A percentile compares a stretch with the other conserved stretches of the same genome.
Conservation (phyloP, 2,329 filamentous ascomycete genomes). For the Calonectria pseudoturangicola region DNA sequence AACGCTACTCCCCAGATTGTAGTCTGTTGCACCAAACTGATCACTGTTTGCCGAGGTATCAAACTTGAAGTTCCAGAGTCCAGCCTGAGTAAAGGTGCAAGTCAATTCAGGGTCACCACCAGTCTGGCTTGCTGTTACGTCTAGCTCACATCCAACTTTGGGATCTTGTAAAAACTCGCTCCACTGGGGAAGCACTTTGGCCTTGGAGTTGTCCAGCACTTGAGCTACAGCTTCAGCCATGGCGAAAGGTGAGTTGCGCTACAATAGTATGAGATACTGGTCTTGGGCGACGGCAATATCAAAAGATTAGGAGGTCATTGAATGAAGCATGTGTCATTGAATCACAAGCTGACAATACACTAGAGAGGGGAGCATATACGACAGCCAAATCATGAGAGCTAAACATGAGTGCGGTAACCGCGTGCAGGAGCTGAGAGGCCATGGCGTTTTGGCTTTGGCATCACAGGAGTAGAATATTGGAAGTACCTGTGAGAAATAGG, state of each 20-base stretch:
- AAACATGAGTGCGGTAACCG: neutral
- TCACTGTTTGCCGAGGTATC: neutral
- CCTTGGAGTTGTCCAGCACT: neutral
- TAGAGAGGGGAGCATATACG: neutral
- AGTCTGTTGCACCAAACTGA: neutral
- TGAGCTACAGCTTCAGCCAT: conserved; percentile 5
- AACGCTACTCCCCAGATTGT: neutral
- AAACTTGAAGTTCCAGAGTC: neutral
- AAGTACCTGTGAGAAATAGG: neutral
- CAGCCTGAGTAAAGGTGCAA: neutral
- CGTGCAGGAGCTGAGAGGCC: neutral
- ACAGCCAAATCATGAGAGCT: neutral
- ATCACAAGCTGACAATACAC: neutral
- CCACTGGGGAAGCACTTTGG: neutral
- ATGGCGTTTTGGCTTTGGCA: conserved; percentile 4
- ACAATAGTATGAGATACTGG: neutral
- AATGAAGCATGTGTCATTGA: neutral
- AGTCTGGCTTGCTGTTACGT: neutral
- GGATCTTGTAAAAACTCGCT: conserved; percentile 3
- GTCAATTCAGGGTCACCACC: neutral
- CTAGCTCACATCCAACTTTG: neutral
- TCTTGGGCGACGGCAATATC: neutral
- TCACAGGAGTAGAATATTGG: neutral
- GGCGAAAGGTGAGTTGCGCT: neutral
- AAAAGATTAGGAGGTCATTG: neutral